phyloP scores from a whole-genome alignment of 2,329 filamentous ascomycete genomes.

The Talaromyces atroroseus region DNA sequence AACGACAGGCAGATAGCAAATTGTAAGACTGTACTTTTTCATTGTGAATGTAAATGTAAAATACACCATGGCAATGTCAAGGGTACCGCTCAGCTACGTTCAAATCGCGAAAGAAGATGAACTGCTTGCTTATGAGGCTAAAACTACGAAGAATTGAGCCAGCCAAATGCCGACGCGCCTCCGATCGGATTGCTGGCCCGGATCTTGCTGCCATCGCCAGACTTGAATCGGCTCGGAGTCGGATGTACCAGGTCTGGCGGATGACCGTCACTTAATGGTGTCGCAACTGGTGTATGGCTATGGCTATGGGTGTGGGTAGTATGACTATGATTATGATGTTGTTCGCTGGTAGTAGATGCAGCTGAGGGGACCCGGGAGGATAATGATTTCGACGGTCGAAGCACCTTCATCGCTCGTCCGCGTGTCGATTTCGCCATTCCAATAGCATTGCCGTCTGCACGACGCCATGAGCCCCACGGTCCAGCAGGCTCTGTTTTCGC shows the following conservation, averaged over 20 bases:
- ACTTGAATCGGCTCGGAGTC: slow-evolving; percentile 17
- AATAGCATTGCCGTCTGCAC: slow-evolving; percentile 26
- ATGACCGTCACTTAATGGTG: slow-evolving; percentile 7
- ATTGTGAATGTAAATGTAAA: no score
- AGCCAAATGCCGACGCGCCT: slow-evolving; percentile 88
- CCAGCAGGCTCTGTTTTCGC: slow-evolving; percentile 42
- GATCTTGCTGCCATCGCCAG: slow-evolving; percentile 38
- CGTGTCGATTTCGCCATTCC: slow-evolving; percentile 59
- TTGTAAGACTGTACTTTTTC: no score
- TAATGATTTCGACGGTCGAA: slow-evolving; percentile 66
- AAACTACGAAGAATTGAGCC: slow-evolving; percentile 59
- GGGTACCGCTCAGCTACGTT: background rate
- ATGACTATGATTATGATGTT: slow-evolving; percentile 1
- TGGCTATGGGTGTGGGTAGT: slow-evolving; percentile 11
- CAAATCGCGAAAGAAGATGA: background rate
- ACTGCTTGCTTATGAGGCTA: background rate
- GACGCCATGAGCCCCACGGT: slow-evolving; percentile 69
- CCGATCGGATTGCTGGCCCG: slow-evolving; percentile 76
- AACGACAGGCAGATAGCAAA: background rate
- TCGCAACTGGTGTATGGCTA: slow-evolving; percentile 4
- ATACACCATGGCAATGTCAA: no score
- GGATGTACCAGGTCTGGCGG: slow-evolving; percentile 15
- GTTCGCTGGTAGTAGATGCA: background rate
- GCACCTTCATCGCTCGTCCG: slow-evolving; percentile 73
- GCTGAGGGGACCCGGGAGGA: slow-evolving; percentile 25